A percentile compares a stretch with the other conserved stretches of the same genome.
Evolutionary conservation across 371 early-diverging fungal species (phyloP).

Genomic region (Rhizomucor miehei): DNA sequence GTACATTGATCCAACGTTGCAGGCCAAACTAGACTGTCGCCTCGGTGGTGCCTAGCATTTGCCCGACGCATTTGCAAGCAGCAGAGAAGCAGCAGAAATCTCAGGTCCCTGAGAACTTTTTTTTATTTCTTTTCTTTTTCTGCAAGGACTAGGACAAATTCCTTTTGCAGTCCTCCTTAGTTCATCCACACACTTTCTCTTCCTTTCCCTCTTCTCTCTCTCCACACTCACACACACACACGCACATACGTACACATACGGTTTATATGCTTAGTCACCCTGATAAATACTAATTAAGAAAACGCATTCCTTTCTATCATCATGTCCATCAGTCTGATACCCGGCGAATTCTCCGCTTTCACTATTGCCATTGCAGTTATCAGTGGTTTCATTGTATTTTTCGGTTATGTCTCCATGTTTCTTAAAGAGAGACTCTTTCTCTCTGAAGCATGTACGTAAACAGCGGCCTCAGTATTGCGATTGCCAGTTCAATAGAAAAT

Average conservation of each 20-base stretch:
- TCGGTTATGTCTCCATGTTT: constrained; percentile 87
- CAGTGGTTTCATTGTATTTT: constrained; percentile 85
- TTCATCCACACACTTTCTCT: not conserved
- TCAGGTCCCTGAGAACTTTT: not conserved
- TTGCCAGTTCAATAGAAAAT: not conserved
- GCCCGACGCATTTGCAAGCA: constrained; percentile 6
- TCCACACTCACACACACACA: constrained; percentile 4
- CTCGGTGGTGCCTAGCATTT: not conserved
- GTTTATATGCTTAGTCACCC: constrained; percentile 2
- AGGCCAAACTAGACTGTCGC: too few relatives aligned
- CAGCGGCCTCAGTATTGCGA: not conserved
- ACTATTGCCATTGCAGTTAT: constrained; percentile 53
- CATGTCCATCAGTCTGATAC: constrained; percentile 41
- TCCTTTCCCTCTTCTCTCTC: constrained; percentile 8
- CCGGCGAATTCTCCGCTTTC: constrained; percentile 48
- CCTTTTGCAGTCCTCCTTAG: too few relatives aligned
- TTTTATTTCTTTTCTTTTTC: constrained; percentile 4
- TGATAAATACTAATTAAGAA: not conserved
- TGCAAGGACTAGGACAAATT: not conserved
- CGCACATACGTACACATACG: not conserved
- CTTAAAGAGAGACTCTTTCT: constrained; percentile 89
- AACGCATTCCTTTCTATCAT: not conserved
- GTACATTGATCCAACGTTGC: not conserved
- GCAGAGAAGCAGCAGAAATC: not conserved
- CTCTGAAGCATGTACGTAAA: constrained; percentile 78